phyloP scores from a whole-genome alignment of 371 early-diverging fungal genomes.

The Mucor lusitanicus region DNA sequence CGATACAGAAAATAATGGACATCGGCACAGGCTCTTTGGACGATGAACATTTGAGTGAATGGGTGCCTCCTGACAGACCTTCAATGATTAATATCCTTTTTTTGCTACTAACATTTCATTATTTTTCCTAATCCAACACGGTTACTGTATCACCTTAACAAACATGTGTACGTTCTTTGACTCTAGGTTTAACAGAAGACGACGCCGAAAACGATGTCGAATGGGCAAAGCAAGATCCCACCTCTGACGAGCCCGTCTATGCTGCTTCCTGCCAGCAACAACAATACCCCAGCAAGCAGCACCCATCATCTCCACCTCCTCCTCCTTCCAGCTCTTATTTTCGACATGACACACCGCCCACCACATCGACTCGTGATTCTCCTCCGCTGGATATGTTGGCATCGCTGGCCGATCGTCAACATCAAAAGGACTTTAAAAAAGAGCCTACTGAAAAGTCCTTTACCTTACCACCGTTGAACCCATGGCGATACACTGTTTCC shows the following conservation, averaged over 20 bases:
- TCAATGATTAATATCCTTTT: slow-evolving; percentile 43
- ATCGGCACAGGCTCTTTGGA: slow-evolving; percentile 29
- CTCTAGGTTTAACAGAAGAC: slow-evolving; percentile 36
- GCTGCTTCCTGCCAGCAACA: neutral
- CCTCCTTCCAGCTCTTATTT: neutral
- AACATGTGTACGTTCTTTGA: slow-evolving; percentile 31
- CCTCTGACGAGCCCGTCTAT: neutral
- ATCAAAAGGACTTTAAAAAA: slow-evolving; percentile 15
- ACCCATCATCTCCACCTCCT: neutral
- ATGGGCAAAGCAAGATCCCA: slow-evolving; percentile 22
- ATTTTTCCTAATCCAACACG: neutral
- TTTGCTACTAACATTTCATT: neutral
- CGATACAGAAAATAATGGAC: neutral
- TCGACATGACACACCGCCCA: slow-evolving; percentile 3
- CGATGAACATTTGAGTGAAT: slow-evolving; percentile 34
- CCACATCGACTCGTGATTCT: slow-evolving; percentile 9
- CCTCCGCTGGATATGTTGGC: slow-evolving; percentile 36
- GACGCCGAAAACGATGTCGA: slow-evolving; percentile 31
- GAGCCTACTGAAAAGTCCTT: slow-evolving; percentile 17
- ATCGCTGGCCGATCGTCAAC: slow-evolving; percentile 43
- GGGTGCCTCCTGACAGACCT: slow-evolving; percentile 43
- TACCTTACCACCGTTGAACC: slow-evolving; percentile 24
- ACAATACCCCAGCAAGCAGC: neutral
- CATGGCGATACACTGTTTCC: slow-evolving; percentile 19
- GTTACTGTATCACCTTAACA: slow-evolving; percentile 8